phyloP scores from a whole-genome alignment of 2,329 filamentous ascomycete species.

The Neofusicoccum ribis region DNA sequence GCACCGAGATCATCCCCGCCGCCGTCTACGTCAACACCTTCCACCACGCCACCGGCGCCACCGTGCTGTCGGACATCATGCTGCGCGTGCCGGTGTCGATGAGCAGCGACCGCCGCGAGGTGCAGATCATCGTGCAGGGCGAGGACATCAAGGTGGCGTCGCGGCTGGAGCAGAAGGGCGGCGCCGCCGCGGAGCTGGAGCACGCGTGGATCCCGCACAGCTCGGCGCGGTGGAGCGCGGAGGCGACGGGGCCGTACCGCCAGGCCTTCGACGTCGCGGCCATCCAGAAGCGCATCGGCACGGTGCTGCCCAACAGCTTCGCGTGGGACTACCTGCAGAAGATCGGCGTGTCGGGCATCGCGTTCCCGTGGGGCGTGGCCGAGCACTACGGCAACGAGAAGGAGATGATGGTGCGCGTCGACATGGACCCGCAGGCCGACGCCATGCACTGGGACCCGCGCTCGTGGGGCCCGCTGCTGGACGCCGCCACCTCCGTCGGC shows the following conservation, averaged over 20 bases:
- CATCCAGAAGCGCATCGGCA: slow-evolving; percentile 31
- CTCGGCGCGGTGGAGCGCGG: slow-evolving; percentile 22
- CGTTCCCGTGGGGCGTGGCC: slow-evolving; percentile 44
- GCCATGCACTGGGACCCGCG: slow-evolving; percentile 29
- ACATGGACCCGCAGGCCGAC: slow-evolving; percentile 30
- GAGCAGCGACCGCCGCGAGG: slow-evolving; percentile 32
- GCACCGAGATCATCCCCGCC: slow-evolving; percentile 47
- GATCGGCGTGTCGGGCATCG: slow-evolving; percentile 44
- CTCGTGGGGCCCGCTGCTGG: slow-evolving; percentile 44
- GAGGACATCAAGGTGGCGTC: slow-evolving; percentile 37
- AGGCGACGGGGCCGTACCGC: not conserved
- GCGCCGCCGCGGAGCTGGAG: slow-evolving; percentile 5
- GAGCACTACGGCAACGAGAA: slow-evolving; percentile 41
- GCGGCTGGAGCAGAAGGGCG: slow-evolving; percentile 25
- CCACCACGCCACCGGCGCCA: slow-evolving; percentile 33
- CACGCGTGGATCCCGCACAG: slow-evolving; percentile 39
- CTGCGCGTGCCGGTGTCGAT: slow-evolving; percentile 41
- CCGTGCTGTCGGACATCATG: slow-evolving; percentile 33
- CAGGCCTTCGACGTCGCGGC: slow-evolving; percentile 27
- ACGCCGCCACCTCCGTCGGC: slow-evolving; percentile 46
- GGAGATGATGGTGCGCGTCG: slow-evolving; percentile 46
- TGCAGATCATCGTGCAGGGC: slow-evolving; percentile 40
- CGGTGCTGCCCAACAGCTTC: slow-evolving; percentile 34
- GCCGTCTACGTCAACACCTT: slow-evolving; percentile 46
- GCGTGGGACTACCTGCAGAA: slow-evolving; percentile 41